A percentile compares a stretch with the other conserved stretches of the same genome.
Evolutionary conservation across 1,284 basidiomycete species (phyloP).

Genomic region (Anthracocystis panici-leucophaei): DNA sequence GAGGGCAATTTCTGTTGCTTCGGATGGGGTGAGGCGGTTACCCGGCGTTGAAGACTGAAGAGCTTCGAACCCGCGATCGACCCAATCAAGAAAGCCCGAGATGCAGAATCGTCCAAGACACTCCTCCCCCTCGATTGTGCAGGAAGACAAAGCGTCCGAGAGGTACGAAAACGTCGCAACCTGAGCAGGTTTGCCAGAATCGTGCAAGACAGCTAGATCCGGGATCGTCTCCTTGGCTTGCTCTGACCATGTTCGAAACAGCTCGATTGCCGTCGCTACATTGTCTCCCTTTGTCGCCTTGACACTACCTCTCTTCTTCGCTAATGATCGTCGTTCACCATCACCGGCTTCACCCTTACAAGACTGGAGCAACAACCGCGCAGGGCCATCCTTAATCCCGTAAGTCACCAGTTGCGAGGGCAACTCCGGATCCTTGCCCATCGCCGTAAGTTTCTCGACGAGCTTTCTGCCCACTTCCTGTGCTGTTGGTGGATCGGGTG

Average conservation of each 20-base stretch:
- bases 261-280: conserved; percentile 11
- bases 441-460: conserved; percentile 15
- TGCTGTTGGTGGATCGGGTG: conserved; percentile 23
- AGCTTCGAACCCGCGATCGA: conserved; percentile 16
- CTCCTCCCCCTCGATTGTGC: conserved; percentile 30
- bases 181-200: conserved; percentile 11
- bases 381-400: conserved; percentile 34
- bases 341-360: not conserved
- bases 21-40: not conserved
- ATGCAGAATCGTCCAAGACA: conserved; percentile 36
- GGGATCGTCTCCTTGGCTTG: conserved; percentile 20
- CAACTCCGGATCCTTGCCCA: conserved; percentile 22
- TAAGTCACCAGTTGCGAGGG: conserved; percentile 32
- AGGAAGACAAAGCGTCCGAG: conserved; percentile 24
- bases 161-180: conserved; percentile 11
- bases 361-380: conserved; percentile 13
- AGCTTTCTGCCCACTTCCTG: conserved; percentile 34
- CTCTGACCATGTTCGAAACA: conserved; percentile 27
- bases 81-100: conserved; percentile 48
- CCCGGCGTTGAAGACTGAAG: not conserved
- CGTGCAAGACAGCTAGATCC: conserved; percentile 14
- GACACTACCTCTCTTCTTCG: not conserved
- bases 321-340: not conserved
- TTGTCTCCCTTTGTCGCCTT: not conserved
- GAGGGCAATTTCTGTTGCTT: conserved; percentile 21